Base-by-base conservation (phyloP, 2,329 filamentous ascomycete species). In the Sarocladium oryzae region DNA sequence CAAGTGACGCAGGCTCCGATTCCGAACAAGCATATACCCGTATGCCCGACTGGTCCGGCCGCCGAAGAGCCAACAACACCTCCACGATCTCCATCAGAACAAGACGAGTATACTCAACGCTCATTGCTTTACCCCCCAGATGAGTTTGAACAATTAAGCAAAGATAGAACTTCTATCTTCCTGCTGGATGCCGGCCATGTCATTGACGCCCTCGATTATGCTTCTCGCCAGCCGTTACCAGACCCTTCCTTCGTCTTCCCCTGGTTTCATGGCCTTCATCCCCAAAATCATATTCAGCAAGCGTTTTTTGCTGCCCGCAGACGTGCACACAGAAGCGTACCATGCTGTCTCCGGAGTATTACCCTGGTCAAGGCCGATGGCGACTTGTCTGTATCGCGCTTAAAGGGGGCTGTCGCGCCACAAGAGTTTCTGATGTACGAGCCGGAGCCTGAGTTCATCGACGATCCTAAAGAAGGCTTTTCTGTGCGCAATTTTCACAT, bases 401-500 rank as follows among this genome's bases (percentile, higher is more conserved):
- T 99, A 54, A 96, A 95, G 66, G 92, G 92, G 26, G 89, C 93
- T 21, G 80, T 97, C 57, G 78, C 85, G 2, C 86, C 90, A 0
- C 81, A 88, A 1, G 93, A 97, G 66, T 76, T 97, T 40, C 68
- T 97, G 52, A 76, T 82, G 33, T 59, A 72, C 0, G 65, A 66
- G 2, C 63, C 62, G 2, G 68, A 69, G 15, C 69, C 78, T 40
- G 76, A 83, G 20, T 96, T 99, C 62, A 71, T 90, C 54, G 88
- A 95, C 38, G 93, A 99, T 62, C 93, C 93, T 1, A 79, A 74
- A 52, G 88, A 95, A 57, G 93, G 93, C 8, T 97, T 97, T 64
- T 96, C 89, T 4, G 91, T 97, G 38, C 83, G 93, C 41, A 97
- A 97, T 66, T 99, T 99, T 63, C 92, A 97, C 60, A 97, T 97